Conservation (phyloP, 176 grass and related monocot genomes). For the Triticum urartu region DNA sequence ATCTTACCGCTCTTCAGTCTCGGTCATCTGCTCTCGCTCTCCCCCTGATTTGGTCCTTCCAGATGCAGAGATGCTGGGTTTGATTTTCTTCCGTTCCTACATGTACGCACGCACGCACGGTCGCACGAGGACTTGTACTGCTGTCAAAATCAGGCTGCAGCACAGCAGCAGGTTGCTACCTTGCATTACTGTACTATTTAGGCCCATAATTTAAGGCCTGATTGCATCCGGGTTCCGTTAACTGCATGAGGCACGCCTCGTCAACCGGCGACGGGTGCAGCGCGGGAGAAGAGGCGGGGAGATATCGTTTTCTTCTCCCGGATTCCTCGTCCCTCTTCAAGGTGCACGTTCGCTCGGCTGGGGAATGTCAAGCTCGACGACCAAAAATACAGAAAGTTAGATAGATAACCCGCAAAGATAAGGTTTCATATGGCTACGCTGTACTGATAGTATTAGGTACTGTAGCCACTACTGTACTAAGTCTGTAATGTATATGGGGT, state of each 20-base stretch:
- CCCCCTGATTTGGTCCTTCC: neutral
- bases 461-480: slow-evolving; percentile 19
- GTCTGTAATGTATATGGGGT: neutral
- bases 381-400: slow-evolving; percentile 12
- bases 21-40: neutral
- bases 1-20: neutral
- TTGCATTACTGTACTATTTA: neutral
- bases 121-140: too few relatives aligned
- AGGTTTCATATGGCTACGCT: slow-evolving; percentile 23
- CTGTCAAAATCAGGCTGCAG: neutral
- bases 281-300: slow-evolving; percentile 9
- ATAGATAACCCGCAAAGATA: slow-evolving; percentile 27
- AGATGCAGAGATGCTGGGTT: neutral
- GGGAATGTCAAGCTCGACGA: slow-evolving; percentile 7
- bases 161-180: neutral
- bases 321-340: neutral
- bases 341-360: slow-evolving; percentile 28
- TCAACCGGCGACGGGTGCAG: neutral
- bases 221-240: neutral
- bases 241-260: neutral
- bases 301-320: slow-evolving; percentile 24
- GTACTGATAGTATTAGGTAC: neutral
- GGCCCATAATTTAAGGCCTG: neutral
- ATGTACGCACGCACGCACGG: too few relatives aligned
- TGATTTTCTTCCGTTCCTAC: neutral